A percentile compares a stretch with the other conserved stretches of the same genome.
Conservation (phyloP, 2,329 filamentous ascomycete species). For the Cryphonectria radicalis region DNA sequence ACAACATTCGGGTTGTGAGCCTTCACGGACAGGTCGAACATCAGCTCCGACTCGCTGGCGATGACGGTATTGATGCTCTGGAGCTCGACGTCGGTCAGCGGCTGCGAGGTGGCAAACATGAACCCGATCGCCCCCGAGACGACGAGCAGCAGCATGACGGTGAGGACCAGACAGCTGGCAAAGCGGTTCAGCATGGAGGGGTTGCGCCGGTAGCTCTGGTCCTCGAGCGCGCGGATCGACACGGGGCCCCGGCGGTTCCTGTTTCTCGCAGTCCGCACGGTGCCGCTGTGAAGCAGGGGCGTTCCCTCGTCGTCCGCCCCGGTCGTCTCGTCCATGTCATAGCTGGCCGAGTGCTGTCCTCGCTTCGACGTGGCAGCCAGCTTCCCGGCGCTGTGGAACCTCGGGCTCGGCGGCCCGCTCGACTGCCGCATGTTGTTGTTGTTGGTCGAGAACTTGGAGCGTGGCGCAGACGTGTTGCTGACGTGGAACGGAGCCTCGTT, state of each 20-base stretch:
- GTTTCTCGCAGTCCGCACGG: constrained; percentile 61
- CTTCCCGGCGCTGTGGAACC: constrained; percentile 48
- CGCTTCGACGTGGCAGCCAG: constrained; percentile 47
- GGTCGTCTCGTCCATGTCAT: constrained; percentile 79
- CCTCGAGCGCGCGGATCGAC: constrained; percentile 72
- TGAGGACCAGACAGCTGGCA: constrained; percentile 85
- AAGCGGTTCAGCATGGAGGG: constrained; percentile 72
- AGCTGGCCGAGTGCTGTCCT: constrained; percentile 66
- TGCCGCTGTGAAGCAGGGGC: constrained; percentile 62
- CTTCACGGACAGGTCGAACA: constrained; percentile 86
- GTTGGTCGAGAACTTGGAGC: constrained; percentile 63
- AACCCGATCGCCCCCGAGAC: constrained; percentile 86
- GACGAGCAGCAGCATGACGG: constrained; percentile 78
- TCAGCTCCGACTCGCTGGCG: constrained; percentile 91
- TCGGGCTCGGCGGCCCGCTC: constrained; percentile 72
- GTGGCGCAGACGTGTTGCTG: constrained; percentile 52
- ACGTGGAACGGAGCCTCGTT: constrained; percentile 74
- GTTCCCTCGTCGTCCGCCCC: constrained; percentile 87
- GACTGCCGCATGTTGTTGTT: constrained; percentile 60
- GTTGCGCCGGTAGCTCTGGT: constrained; percentile 67
- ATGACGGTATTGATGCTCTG: constrained; percentile 85
- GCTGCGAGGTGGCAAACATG: constrained; percentile 88
- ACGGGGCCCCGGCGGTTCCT: constrained; percentile 58
- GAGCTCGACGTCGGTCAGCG: constrained; percentile 78
- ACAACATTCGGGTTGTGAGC: constrained; percentile 94